Percentiles rank a stretch among this genome's conserved stretches.
phyloP scores from a whole-genome alignment of 768 basidiomycete species.

The Cantharellus anzutake region DNA sequence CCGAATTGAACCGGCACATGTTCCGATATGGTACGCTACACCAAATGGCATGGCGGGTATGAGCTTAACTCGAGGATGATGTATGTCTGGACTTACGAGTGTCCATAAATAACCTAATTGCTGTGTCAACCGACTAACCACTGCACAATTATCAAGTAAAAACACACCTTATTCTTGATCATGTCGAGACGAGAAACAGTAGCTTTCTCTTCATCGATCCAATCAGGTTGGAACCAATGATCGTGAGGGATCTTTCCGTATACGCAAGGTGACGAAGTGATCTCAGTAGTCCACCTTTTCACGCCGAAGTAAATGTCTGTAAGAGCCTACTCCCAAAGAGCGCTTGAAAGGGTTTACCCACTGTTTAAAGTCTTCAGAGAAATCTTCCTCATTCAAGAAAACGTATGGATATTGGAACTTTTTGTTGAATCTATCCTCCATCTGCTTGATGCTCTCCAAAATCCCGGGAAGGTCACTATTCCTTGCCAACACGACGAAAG shows the following conservation, averaged over 20 bases:
- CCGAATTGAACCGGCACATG: conserved; percentile 92
- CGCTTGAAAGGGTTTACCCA: conserved; percentile 14
- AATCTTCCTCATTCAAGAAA: conserved; percentile 69
- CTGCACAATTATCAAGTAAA: conserved; percentile 3
- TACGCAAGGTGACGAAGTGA: conserved; percentile 44
- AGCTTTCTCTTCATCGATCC: conserved; percentile 60
- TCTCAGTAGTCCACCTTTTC: conserved; percentile 20
- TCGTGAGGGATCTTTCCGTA: conserved; percentile 41
- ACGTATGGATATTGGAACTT: conserved; percentile 64
- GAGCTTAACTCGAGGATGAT: not conserved
- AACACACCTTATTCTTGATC: conserved; percentile 30
- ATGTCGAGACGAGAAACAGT: conserved; percentile 36
- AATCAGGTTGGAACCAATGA: conserved; percentile 60
- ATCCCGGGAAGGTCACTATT: conserved; percentile 43
- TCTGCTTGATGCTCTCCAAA: conserved; percentile 44
- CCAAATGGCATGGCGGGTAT: conserved; percentile 2
- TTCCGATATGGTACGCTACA: conserved; percentile 47
- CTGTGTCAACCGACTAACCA: not conserved
- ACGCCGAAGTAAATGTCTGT: conserved; percentile 10
- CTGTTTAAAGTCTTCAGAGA: conserved; percentile 53
- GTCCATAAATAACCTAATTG: conserved; percentile 9
- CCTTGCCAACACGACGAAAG: conserved; percentile 60
- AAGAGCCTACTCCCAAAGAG: conserved; percentile 6
- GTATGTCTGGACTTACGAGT: conserved; percentile 1
- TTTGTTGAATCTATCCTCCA: conserved; percentile 79